Evolutionary conservation across 371 early-diverging fungal genomes (phyloP).

Genomic region (Nematocida sp.): DNA sequence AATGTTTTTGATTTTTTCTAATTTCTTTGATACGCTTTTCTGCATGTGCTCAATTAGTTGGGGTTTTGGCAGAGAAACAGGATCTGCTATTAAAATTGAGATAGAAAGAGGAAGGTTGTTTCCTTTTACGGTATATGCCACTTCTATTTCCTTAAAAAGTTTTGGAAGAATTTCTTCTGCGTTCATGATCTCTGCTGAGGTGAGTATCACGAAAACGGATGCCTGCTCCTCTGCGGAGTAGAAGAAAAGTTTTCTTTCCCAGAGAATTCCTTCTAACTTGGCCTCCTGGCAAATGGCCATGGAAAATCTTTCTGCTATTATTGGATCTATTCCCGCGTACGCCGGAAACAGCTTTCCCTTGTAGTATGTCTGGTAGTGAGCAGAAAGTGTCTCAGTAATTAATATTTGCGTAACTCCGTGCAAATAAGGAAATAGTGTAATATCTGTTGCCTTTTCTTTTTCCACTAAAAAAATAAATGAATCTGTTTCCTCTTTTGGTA

Average conservation of each 20-base stretch:
- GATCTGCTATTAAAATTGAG: not conserved
- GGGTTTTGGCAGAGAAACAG: not conserved
- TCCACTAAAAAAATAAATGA: no score
- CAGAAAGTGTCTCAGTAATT: not conserved
- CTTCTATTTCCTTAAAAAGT: conserved; percentile 17
- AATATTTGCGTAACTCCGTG: not conserved
- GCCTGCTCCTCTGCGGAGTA: not conserved
- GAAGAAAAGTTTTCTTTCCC: conserved; percentile 19
- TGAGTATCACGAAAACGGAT: not conserved
- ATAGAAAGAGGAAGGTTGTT: not conserved
- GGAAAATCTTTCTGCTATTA: not conserved
- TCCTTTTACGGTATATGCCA: not conserved
- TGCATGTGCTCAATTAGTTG: not conserved
- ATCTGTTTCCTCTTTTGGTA: no score
- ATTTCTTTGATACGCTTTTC: not conserved
- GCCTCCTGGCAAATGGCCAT: not conserved
- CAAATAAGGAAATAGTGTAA: no score
- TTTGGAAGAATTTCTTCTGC: not conserved
- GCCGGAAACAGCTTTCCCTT: not conserved
- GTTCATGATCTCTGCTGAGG: not conserved
- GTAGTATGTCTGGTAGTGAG: not conserved
- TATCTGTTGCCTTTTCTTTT: no score
- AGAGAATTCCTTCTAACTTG: not conserved
- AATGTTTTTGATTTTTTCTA: not conserved
- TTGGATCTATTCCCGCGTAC: conserved; percentile 13